These are phyloP conservation scores for Phaeosphaeria sp. DNA, from an alignment of 2,329 filamentous ascomycete species.

Conservation along the genomic window DNA sequence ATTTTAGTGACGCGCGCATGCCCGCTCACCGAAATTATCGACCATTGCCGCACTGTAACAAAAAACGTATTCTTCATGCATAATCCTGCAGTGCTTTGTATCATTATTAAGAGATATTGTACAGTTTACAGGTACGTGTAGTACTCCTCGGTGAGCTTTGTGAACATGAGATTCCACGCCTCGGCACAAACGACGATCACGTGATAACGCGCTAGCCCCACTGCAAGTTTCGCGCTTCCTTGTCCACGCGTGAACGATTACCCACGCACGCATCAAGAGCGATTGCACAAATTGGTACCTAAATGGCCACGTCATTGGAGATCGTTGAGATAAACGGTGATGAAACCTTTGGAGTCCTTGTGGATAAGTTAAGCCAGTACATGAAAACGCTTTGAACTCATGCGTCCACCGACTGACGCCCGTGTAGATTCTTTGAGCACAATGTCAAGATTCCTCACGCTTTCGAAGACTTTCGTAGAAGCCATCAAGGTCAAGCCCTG, in stretches of 20 bases:
- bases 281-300: slow-evolving; percentile 37
- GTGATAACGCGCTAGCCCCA: background rate
- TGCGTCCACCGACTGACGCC: slow-evolving; percentile 20
- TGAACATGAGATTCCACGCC: background rate
- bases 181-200: background rate
- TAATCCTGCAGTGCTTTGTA: too few relatives aligned
- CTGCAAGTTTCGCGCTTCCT: background rate
- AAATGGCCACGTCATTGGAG: too few relatives aligned
- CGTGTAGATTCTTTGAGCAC: slow-evolving; percentile 55
- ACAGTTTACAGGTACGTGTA: too few relatives aligned
- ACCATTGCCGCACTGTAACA: too few relatives aligned
- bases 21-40: too few relatives aligned
- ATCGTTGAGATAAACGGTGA: slow-evolving; percentile 64
- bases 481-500: slow-evolving; percentile 64
- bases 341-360: slow-evolving; percentile 69
- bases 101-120: too few relatives aligned
- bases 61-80: too few relatives aligned
- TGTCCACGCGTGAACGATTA: background rate
- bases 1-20: too few relatives aligned
- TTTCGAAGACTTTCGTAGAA: slow-evolving; percentile 76
- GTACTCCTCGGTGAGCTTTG: too few relatives aligned
- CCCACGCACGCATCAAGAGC: too few relatives aligned
- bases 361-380: slow-evolving; percentile 68
- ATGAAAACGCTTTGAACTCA: slow-evolving; percentile 4
- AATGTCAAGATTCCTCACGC: slow-evolving; percentile 70